Conservation (phyloP, 169 alveolate species). For the Cryptosporidium andersoni region DNA sequence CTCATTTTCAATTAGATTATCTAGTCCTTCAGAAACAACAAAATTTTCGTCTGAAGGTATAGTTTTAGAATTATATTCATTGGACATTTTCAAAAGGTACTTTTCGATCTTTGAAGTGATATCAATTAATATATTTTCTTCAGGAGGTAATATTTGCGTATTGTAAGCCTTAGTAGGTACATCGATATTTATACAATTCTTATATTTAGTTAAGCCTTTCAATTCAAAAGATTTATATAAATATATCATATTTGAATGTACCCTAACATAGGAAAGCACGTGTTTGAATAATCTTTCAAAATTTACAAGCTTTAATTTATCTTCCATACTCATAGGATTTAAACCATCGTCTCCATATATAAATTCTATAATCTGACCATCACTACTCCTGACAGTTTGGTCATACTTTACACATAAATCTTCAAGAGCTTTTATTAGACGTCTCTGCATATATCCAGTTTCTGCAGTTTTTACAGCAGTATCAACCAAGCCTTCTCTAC, state of each 20-base stretch:
- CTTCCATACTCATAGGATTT: slow-evolving; percentile 89
- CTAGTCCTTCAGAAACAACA: background rate
- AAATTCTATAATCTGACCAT: slow-evolving; percentile 95
- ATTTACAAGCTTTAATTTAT: slow-evolving; percentile 77
- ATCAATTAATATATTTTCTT: background rate
- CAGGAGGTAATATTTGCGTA: slow-evolving; percentile 23
- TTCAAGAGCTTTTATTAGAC: slow-evolving; percentile 96
- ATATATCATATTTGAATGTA: slow-evolving; percentile 26
- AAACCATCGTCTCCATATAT: slow-evolving; percentile 98
- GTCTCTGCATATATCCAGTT: slow-evolving; percentile 99
- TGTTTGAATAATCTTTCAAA: slow-evolving; percentile 81
- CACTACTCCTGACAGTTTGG: slow-evolving; percentile 93
- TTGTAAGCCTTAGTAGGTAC: background rate
- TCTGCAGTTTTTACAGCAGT: slow-evolving; percentile 99
- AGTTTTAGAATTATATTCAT: background rate
- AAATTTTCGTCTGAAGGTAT: background rate
- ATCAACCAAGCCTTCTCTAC: slow-evolving; percentile 99
- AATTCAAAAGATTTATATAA: slow-evolving; percentile 5
- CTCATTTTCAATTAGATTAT: background rate
- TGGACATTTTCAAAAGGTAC: background rate
- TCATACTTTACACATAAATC: slow-evolving; percentile 95
- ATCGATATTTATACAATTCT: background rate
- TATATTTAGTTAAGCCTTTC: background rate
- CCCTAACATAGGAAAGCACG: slow-evolving; percentile 31
- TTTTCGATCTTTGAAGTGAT: slow-evolving; percentile 4